Evolutionary conservation across 1,284 basidiomycete genomes (phyloP).

Genomic region (Sparassis latifolia): DNA sequence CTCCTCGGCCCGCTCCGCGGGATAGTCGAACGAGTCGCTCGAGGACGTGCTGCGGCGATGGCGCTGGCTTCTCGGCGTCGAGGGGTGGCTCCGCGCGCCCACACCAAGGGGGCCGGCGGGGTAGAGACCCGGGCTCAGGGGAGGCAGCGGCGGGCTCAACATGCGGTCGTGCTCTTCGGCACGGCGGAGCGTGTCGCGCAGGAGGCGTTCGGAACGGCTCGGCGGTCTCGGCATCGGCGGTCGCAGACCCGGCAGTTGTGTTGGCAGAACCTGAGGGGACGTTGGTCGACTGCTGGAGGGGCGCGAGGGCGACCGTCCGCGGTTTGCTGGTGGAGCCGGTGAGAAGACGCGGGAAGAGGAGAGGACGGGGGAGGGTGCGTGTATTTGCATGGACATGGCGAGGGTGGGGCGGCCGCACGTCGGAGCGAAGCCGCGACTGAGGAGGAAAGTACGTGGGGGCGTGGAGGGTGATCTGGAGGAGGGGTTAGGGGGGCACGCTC

Average conservation of each 20-base stretch:
- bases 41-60: slow-evolving; percentile 22
- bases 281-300: slow-evolving; percentile 17
- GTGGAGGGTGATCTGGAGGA: background rate
- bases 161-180: slow-evolving; percentile 36
- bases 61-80: slow-evolving; percentile 4
- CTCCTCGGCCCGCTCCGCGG: slow-evolving; percentile 24
- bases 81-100: background rate
- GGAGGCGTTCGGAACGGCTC: slow-evolving; percentile 46
- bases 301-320: slow-evolving; percentile 19
- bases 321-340: slow-evolving; percentile 11
- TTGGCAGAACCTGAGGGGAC: slow-evolving; percentile 14
- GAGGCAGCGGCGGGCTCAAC: slow-evolving; percentile 11
- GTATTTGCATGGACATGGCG: slow-evolving; percentile 31
- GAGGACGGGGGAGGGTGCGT: slow-evolving; percentile 25
- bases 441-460: slow-evolving; percentile 13
- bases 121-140: slow-evolving; percentile 5
- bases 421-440: slow-evolving; percentile 21
- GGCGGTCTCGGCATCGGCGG: slow-evolving; percentile 27
- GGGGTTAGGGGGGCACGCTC: slow-evolving; percentile 14
- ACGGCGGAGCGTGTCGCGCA: slow-evolving; percentile 49
- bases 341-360: slow-evolving; percentile 18
- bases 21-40: slow-evolving; percentile 19
- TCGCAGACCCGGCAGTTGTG: slow-evolving; percentile 15
- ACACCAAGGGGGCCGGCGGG: background rate
- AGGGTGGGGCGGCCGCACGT: slow-evolving; percentile 25